Evolutionary conservation across 2,329 filamentous ascomycete genomes (phyloP), one percentile per base, ranked within the genome.

Genomic region (Aspergillus sp.): DNA sequence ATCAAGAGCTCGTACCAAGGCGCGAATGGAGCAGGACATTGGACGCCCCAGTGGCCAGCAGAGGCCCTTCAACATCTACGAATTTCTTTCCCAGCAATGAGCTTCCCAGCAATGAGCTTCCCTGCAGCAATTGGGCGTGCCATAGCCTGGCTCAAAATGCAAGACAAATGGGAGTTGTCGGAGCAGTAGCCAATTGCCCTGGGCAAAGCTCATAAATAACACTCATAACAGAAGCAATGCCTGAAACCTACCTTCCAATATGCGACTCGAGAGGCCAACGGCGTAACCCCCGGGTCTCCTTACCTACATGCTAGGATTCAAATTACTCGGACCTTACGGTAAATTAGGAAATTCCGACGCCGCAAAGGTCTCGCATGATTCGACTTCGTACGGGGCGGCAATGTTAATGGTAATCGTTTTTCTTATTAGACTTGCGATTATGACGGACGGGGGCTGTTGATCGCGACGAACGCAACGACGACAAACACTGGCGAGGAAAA

Each of bases 391-490:
- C 24, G 16, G 34, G 41, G 43, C 38, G 43, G 37, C 33, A 29
- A 34, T 34, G 32, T 27, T 35, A 35, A 36, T 35, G 39, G 39
- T 26, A 25, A 39, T 45, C 45, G 42, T 42, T 40, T 36, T 42
- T 36, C 31, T 38, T 35, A 46, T 50, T 50, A 44, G 38, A 38
- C 24, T 17, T 48, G 43, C 41, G 48, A 41, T 30, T 40, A 35
- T 42, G 42, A 42, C 40, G 44, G 33, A 39, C 35, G 44, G 44
- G 39, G 45, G 47, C 33, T 42, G 37, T 36, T 43, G 19, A 45
- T 49, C 44, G 44, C 29, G 35, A 40, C 33, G 33, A 44, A 34
- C 33, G 35, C 26, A 44, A 41, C 36, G 48, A 50, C 43, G 48
- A 46, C 26, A 40, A 35, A 39, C 15, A 41, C 32, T 40, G 43